Evolutionary conservation across 148 eudicot genomes (phyloP).

Genomic region (Camellia sinensis): DNA sequence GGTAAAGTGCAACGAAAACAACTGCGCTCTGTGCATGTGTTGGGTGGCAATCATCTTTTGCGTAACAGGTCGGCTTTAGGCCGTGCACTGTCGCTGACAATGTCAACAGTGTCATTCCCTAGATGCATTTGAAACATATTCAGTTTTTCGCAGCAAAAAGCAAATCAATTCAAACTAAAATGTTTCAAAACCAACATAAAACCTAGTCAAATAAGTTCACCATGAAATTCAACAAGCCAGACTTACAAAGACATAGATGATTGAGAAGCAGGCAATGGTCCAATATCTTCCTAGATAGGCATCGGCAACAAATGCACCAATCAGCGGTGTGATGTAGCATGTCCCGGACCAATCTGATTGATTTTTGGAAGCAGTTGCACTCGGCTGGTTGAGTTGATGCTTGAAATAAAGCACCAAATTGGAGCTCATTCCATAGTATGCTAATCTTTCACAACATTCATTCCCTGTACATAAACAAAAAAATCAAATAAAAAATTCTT

Average conservation of each 20-base stretch:
- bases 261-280: conserved; percentile 50
- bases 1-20: conserved; percentile 45
- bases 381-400: conserved; percentile 36
- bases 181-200: not conserved
- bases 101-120: conserved; percentile 52
- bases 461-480: conserved; percentile 31
- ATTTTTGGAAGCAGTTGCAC: conserved; percentile 40
- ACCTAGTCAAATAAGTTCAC: not conserved
- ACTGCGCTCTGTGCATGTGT: conserved; percentile 34
- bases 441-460: conserved; percentile 54
- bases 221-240: not conserved
- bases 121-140: not conserved
- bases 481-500: not conserved
- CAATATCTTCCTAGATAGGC: conserved; percentile 54
- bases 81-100: conserved; percentile 57
- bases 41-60: conserved; percentile 44
- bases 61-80: conserved; percentile 31
- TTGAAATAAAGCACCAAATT: conserved; percentile 46
- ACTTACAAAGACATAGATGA: conserved; percentile 48
- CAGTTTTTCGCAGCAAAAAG: not conserved
- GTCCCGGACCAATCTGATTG: conserved; percentile 52
- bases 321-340: conserved; percentile 43
- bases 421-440: conserved; percentile 55
- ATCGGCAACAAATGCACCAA: conserved; percentile 56
- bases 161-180: not conserved